Base-by-base conservation (phyloP, 2,329 filamentous ascomycete species). In the Fusarium annulatum region DNA sequence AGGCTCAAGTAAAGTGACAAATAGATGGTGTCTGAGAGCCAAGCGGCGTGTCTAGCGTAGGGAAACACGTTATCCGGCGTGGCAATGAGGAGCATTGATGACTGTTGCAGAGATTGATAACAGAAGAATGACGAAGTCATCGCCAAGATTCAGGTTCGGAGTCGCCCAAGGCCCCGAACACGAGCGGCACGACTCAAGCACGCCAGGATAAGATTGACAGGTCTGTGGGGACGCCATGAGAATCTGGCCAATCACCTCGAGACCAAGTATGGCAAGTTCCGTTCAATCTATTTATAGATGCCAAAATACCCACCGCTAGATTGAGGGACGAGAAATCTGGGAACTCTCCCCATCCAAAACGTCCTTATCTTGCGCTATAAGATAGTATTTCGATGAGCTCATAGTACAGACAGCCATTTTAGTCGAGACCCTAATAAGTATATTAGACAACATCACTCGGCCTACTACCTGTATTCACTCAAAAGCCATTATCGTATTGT, bases 11-110 rank as follows among this genome's bases (percentile, higher is more conserved):
- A 10, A 6, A 16, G 21, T 9, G 18, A 19, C 9, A 14, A 14
- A 16, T 12, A 28, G 23, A 16, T 21, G 14, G 23, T 18, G 19
- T 9, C 19, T 9, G 51, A 38, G 23, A 26, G 7, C 7, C 21
- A 53, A 26, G 12, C 7, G n/a, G 18, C 36, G 39, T 19, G 14
- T 28, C 3, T 33, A 11, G 18, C 5, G 11, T 11, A 2, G 9
- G 10, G 2, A 2, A 16, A 2, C 9, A 2, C 12, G 23, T 23
- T 16, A 12, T 15, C 3, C 16, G 14, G 5, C 5, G 21, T 33
- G n/a, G 28, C 30, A 33, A 14, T 33, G 4, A 33, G 30, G 30
- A 12, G 30, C 12, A 33, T 12, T 33, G 12, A 33, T 33, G 30
- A 33, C 30, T 12, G 12, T 33, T 33, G 1, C 30, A 14, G 30